Conservation (phyloP, 2,329 filamentous ascomycete genomes). For the Aspergillus ochraceus region DNA sequence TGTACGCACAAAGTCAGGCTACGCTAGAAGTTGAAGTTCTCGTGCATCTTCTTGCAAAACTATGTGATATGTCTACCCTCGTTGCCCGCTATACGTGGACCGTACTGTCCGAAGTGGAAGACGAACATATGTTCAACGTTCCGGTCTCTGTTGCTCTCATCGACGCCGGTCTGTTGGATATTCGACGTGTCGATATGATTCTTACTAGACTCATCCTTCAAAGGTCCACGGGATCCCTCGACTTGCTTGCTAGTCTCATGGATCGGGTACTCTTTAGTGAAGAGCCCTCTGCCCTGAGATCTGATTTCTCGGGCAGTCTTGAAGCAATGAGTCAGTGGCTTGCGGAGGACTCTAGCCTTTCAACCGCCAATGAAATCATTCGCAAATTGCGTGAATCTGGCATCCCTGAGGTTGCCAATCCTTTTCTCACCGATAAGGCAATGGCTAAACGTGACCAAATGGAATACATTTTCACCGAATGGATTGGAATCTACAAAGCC, state of each 20-base stretch:
- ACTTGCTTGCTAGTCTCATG: constrained; percentile 77
- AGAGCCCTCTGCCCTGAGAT: constrained; percentile 73
- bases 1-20: constrained; percentile 57
- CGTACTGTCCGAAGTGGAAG: constrained; percentile 53
- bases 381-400: constrained; percentile 59
- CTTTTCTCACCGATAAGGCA: constrained; percentile 57
- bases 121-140: constrained; percentile 63
- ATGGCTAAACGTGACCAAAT: constrained; percentile 73
- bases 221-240: constrained; percentile 69
- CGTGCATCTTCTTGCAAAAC: constrained; percentile 59
- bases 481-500: constrained; percentile 79
- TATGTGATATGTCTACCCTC: constrained; percentile 61
- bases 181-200: constrained; percentile 67
- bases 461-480: constrained; percentile 95
- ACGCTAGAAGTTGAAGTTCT: constrained; percentile 64
- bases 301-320: constrained; percentile 82
- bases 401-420: constrained; percentile 56
- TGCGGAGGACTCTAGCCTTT: constrained; percentile 66
- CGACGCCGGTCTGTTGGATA: constrained; percentile 60
- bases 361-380: constrained; percentile 70
- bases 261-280: constrained; percentile 78
- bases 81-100: constrained; percentile 55
- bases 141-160: constrained; percentile 62
- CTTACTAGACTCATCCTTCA: constrained; percentile 71
- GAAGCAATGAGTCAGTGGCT: constrained; percentile 82